Evolutionary conservation across 2,329 filamentous ascomycete species (phyloP), one percentile per base, ranked within the genome.

Genomic region (Atkinsonella texensis): DNA sequence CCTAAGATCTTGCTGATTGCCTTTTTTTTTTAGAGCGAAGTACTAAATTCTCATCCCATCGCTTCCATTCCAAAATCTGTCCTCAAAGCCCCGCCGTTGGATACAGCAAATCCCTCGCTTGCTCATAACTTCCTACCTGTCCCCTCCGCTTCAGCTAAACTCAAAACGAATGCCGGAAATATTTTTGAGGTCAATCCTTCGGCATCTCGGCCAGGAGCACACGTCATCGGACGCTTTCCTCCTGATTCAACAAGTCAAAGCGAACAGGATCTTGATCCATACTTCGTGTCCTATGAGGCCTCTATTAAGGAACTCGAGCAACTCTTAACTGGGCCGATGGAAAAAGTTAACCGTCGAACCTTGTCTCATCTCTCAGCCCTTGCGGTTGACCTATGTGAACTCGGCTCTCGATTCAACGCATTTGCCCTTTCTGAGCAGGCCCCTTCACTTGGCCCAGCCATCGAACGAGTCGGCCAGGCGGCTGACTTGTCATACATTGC

Each of bases 401-500:
- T 98, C 9, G 93, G 93, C 8, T 93, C 90, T n/a, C 81, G 89
- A 55, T 97, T 93, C 68, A 98, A 98, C 62, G 93, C 87, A 1
- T 98, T 98, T 67, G 94, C 94, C 0, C 75, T 98, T 1, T 96
- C 90, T 0, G 93, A 98, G 66, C 87, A 89, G 58, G 90, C 89
- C 0, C 84, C 86, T 12, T 89, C 88, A 3, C 82, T 98, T 7
- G 89, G 90, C 10, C 84, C 89, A 12, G 93, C 93, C 0, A 96
- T 98, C 57, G 93, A 98, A 68, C 85, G 90, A 56, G 80, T 95
- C 45, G 93, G 93, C 0, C 93, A 98, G 68, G 93, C 93, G 2
- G 89, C 91, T 9, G 93, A 98, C 65, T 87, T 88, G 10, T 96
- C 93, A 0, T 98, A 97, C 65, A 90, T 98, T 57, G 89, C 88